Evolutionary conservation across 2,329 filamentous ascomycete genomes (phyloP), one percentile per base, ranked within the genome.

Genomic region (Penicillium palitans): DNA sequence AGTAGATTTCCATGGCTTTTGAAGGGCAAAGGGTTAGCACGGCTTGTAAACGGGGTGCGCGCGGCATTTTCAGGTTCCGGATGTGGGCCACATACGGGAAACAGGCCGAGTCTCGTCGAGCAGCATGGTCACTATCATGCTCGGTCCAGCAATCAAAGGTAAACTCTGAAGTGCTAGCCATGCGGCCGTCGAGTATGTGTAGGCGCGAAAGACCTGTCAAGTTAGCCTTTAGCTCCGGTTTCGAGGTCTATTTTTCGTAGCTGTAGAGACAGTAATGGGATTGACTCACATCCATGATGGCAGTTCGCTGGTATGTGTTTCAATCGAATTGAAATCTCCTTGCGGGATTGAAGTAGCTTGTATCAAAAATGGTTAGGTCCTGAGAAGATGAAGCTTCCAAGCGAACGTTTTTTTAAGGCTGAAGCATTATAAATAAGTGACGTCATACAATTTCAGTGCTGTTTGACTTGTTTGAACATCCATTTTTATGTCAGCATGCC

Each of bases 1-100:
- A 87, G 80, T 93, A 93, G 56, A 84, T 76, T 74, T 92, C 89
- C 33, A 91, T 79, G 25, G 76, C 86, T 85, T 64, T 35, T 41
- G 13, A 33, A 24, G n/a, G 41, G 17, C 44, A 29, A 56, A 47
- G 63, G 52, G 59, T 59, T 59, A 61, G 61, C 51, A 57, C n/a
- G 29, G 10, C 24, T 48, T 5, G 5, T 40, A 13, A 31, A 39
- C 9, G 19, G 19, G 29, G 17, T n/a, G 21, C 17, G 7, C 31
- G n/a, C 21, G 13, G 29, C 21, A 37, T 10, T 19, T 21, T 47
- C 27, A 37, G 31, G 17, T 21, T 47, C 27, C 29, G 31, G 17
- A n/a, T 19, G 3, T 37, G 21, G n/a, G 21, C 31, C 8, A 55
- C 79, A 61, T 76, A 87, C 83, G 74, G 55, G 82, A 81, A 55